Conservation (phyloP, 2,329 filamentous ascomycete species). For the Emmonsiellopsis sp. region DNA sequence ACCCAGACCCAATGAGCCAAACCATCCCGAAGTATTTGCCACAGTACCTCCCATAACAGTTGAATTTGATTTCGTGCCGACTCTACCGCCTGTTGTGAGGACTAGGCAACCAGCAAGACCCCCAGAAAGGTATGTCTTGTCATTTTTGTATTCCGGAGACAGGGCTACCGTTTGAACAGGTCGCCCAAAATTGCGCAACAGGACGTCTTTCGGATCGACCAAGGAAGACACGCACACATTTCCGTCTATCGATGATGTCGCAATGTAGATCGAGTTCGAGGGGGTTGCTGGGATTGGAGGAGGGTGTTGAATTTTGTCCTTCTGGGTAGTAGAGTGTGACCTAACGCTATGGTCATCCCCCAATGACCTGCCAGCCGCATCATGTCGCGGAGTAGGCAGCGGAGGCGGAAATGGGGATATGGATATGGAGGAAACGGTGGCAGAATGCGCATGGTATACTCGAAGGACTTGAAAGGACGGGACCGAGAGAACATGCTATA, state of each 20-base stretch:
- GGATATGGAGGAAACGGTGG: slow-evolving; percentile 81
- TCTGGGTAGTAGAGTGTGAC: slow-evolving; percentile 21
- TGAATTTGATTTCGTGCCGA: slow-evolving; percentile 70
- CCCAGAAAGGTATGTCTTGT: slow-evolving; percentile 82
- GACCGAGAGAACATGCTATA: slow-evolving; percentile 72
- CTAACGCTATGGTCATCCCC: slow-evolving; percentile 18
- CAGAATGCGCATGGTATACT: slow-evolving; percentile 85
- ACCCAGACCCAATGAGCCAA: slow-evolving; percentile 77
- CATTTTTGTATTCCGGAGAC: slow-evolving; percentile 89
- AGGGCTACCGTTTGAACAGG: slow-evolving; percentile 86
- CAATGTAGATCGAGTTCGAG: slow-evolving; percentile 87
- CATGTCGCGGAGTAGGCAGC: slow-evolving; percentile 32
- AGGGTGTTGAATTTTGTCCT: slow-evolving; percentile 15
- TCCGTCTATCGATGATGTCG: slow-evolving; percentile 88
- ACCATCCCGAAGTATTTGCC: slow-evolving; percentile 79
- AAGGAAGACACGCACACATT: slow-evolving; percentile 88
- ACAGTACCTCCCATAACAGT: slow-evolving; percentile 65
- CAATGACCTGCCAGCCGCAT: slow-evolving; percentile 24
- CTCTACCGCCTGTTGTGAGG: slow-evolving; percentile 69
- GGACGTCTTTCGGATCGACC: slow-evolving; percentile 79
- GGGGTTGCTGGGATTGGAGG: slow-evolving; percentile 57
- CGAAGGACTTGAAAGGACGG: slow-evolving; percentile 72
- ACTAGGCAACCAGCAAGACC: slow-evolving; percentile 82
- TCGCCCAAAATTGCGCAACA: slow-evolving; percentile 83
- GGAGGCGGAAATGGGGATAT: slow-evolving; percentile 76